Evolutionary conservation across 805 yeast species (phyloP).

Genomic region (Ogataea minuta): DNA sequence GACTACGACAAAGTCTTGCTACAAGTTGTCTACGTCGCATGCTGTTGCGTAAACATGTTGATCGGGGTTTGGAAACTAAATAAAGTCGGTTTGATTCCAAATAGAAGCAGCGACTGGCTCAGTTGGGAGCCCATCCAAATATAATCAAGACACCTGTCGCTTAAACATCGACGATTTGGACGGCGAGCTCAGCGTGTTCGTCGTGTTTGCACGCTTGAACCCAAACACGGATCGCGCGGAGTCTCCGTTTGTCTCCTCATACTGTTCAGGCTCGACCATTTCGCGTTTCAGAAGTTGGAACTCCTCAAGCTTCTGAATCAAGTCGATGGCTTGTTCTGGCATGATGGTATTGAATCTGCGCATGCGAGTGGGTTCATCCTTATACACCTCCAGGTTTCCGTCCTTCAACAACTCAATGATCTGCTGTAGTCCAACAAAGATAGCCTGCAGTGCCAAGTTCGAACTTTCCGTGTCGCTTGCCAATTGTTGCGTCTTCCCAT

Average conservation of each 20-base stretch:
- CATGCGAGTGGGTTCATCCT: constrained; percentile 51
- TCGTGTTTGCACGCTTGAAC: constrained; percentile 24
- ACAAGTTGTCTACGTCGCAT: constrained; percentile 30
- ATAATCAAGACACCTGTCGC: constrained; percentile 5
- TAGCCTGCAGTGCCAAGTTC: constrained; percentile 58
- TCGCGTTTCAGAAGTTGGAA: constrained; percentile 25
- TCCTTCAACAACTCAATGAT: constrained; percentile 66
- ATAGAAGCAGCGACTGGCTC: constrained; percentile 85
- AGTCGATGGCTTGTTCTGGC: constrained; percentile 63
- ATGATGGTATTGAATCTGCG: constrained; percentile 72
- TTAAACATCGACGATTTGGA: constrained; percentile 21
- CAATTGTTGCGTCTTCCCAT: constrained; percentile 18
- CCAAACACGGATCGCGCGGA: constrained; percentile 28
- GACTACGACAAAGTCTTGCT: constrained; percentile 24
- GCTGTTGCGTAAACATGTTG: constrained; percentile 54
- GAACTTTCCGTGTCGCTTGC: constrained; percentile 19
- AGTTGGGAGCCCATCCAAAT: constrained; percentile 64
- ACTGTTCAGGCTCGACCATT: constrained; percentile 9
- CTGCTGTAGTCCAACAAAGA: constrained; percentile 78
- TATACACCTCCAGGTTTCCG: constrained; percentile 64
- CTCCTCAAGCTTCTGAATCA: constrained; percentile 54
- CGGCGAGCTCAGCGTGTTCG: constrained; percentile 16
- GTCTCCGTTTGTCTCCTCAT: constrained; percentile 13
- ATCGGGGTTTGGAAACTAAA: constrained; percentile 85
- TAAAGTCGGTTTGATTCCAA: constrained; percentile 88